Percentiles rank a stretch among this genome's conserved stretches.
These are phyloP conservation scores for Hordeum marinum DNA, from an alignment of 176 grass and related monocot genomes.

Conservation along the genomic window DNA sequence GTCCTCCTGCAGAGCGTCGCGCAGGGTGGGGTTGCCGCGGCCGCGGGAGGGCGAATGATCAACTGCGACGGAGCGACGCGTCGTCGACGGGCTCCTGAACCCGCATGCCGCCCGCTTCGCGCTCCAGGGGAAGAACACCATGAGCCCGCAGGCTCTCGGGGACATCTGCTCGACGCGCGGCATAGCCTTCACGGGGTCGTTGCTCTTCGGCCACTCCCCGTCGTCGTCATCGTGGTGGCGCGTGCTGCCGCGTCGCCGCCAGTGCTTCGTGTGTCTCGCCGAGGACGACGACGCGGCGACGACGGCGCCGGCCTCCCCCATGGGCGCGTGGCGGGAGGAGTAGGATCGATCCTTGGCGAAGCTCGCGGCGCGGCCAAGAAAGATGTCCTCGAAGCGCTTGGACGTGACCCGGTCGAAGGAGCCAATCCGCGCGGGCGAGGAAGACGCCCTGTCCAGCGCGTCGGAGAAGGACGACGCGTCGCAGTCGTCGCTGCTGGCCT, in stretches of 20 bases:
- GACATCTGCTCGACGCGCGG: constrained; percentile 48
- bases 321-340: constrained; percentile 25
- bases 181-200: constrained; percentile 15
- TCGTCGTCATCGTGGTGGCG: constrained; percentile 23
- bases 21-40: constrained; percentile 9
- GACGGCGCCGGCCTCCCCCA: not conserved
- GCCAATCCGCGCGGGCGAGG: constrained; percentile 49
- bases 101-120: constrained; percentile 55
- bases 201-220: not conserved
- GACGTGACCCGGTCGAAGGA: constrained; percentile 62
- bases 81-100: constrained; percentile 35
- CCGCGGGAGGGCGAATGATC: not conserved
- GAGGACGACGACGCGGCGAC: constrained; percentile 34
- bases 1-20: constrained; percentile 24
- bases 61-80: not conserved
- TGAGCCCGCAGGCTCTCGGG: constrained; percentile 68
- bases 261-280: constrained; percentile 15
- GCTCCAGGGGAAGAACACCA: constrained; percentile 89
- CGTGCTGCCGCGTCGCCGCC: constrained; percentile 3
- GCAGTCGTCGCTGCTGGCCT: constrained; percentile 51
- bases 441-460: constrained; percentile 58
- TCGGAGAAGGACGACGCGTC: constrained; percentile 58
- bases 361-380: constrained; percentile 39
- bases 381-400: constrained; percentile 60
- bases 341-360: constrained; percentile 62